Evolutionary conservation across 2,329 filamentous ascomycete genomes (phyloP).

Genomic region (Huntiella moniliformis): DNA sequence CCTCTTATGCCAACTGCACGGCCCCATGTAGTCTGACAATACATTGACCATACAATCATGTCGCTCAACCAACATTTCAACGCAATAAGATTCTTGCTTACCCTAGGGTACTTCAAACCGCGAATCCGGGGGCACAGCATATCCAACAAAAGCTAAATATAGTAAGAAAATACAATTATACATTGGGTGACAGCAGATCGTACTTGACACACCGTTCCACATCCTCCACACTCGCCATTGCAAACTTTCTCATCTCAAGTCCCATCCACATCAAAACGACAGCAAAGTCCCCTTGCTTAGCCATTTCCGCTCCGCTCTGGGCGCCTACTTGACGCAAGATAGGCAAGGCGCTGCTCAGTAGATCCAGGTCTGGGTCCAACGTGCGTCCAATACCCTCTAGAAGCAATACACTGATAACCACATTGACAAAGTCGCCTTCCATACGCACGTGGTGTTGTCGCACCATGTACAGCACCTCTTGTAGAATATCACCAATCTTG

Average conservation of each 20-base stretch:
- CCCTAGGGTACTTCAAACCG: no score
- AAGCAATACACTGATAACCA: conserved; percentile 83
- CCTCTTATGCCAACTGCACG: no score
- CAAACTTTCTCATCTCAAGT: conserved; percentile 69
- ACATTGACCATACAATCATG: no score
- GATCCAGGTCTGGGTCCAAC: conserved; percentile 69
- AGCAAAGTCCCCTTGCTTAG: conserved; percentile 55
- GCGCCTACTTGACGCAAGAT: conserved; percentile 78
- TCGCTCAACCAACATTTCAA: no score
- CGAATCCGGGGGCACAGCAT: no score
- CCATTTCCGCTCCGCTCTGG: conserved; percentile 50
- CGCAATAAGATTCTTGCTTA: no score
- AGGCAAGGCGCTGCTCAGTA: conserved; percentile 70
- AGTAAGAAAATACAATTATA: conserved; percentile 27
- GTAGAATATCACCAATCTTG: conserved; percentile 88
- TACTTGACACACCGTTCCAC: conserved; percentile 83
- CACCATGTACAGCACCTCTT: conserved; percentile 82
- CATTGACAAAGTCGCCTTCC: conserved; percentile 96
- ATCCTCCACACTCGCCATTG: conserved; percentile 79
- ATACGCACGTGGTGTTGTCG: conserved; percentile 78
- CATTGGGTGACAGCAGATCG: conserved; percentile 71
- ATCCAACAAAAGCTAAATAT: not conserved
- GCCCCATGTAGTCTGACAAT: no score
- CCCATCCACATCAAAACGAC: conserved; percentile 89
- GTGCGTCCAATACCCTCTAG: conserved; percentile 84